Percentiles rank a stretch among this genome's conserved stretches.
Evolutionary conservation across 805 yeast genomes (phyloP).

Genomic region (Yarrowia keelungensis): DNA sequence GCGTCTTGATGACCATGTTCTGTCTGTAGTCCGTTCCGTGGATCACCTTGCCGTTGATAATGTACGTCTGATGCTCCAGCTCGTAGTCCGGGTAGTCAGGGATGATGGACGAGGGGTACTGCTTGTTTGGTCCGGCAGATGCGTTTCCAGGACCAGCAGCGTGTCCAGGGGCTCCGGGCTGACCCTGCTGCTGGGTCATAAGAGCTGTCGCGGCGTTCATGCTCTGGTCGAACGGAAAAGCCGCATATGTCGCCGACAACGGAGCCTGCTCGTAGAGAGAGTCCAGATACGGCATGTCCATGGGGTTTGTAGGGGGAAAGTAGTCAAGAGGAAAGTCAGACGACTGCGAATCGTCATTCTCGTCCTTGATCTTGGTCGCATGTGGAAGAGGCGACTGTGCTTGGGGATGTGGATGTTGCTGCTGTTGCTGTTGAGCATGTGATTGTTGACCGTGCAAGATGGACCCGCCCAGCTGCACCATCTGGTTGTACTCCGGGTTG

Average conservation of each 20-base stretch:
- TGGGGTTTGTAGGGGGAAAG: conserved; percentile 39
- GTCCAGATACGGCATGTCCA: conserved; percentile 30
- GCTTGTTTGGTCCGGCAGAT: background rate
- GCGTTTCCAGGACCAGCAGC: background rate
- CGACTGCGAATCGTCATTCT: conserved; percentile 20
- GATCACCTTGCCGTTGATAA: conserved; percentile 33
- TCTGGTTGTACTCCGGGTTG: conserved; percentile 30
- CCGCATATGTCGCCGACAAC: conserved; percentile 15
- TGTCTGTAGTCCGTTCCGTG: conserved; percentile 35
- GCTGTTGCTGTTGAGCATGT: conserved; percentile 8
- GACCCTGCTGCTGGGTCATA: conserved; percentile 31
- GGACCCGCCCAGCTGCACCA: conserved; percentile 28
- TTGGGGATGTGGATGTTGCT: background rate
- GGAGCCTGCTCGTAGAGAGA: conserved; percentile 20
- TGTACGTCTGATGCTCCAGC: conserved; percentile 32
- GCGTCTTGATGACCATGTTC: conserved; percentile 39
- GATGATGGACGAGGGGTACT: conserved; percentile 33
- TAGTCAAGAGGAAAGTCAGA: conserved; percentile 47
- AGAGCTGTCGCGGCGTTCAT: conserved; percentile 21
- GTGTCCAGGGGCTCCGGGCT: background rate
- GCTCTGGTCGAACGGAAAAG: conserved; percentile 33
- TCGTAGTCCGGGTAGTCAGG: conserved; percentile 35
- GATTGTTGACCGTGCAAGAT: conserved; percentile 19
- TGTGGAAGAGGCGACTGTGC: background rate
- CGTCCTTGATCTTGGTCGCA: conserved; percentile 22